A percentile compares a stretch with the other conserved stretches of the same genome.
phyloP scores from a whole-genome alignment of 108 stramenopile genomes.

The Conticribra weissflogii region DNA sequence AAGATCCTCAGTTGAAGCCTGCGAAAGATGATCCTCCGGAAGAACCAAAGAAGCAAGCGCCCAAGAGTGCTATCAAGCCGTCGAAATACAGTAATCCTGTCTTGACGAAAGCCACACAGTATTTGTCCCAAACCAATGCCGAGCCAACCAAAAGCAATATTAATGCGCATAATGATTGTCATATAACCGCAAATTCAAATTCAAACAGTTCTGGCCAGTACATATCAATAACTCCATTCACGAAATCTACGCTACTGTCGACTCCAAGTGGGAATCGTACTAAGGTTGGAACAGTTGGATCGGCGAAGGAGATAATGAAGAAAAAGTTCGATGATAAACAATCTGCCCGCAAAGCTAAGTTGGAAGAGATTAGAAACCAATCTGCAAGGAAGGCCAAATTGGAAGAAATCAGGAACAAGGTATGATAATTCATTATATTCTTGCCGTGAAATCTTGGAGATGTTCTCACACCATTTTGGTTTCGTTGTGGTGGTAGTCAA shows the following conservation, averaged over 20 bases:
- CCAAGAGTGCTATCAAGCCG: constrained; percentile 39
- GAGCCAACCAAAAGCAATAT: not conserved
- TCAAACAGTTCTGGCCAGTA: constrained; percentile 1
- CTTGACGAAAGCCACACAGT: constrained; percentile 15
- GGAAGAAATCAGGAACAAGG: constrained; percentile 1
- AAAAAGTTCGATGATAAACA: constrained; percentile 49
- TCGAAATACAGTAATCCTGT: constrained; percentile 24
- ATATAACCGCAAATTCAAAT: not conserved
- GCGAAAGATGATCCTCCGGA: constrained; percentile 9
- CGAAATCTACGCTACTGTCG: constrained; percentile 4
- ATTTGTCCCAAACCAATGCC: constrained; percentile 1
- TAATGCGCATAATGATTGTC: not conserved
- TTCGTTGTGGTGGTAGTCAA: constrained; percentile 14
- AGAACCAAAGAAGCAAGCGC: constrained; percentile 22
- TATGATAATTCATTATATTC: constrained; percentile 2
- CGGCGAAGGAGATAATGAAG: constrained; percentile 27
- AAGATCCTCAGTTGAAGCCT: no score
- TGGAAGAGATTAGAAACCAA: constrained; percentile 54
- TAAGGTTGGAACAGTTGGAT: constrained; percentile 11
- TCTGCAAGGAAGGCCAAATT: constrained; percentile 44
- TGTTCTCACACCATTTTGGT: constrained; percentile 30
- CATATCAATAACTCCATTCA: not conserved
- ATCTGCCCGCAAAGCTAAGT: constrained; percentile 53
- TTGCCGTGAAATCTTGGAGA: constrained; percentile 20
- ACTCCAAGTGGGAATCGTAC: constrained; percentile 9